Conservation (phyloP, 1,284 basidiomycete species). For the Singerocomus inundabilis region DNA sequence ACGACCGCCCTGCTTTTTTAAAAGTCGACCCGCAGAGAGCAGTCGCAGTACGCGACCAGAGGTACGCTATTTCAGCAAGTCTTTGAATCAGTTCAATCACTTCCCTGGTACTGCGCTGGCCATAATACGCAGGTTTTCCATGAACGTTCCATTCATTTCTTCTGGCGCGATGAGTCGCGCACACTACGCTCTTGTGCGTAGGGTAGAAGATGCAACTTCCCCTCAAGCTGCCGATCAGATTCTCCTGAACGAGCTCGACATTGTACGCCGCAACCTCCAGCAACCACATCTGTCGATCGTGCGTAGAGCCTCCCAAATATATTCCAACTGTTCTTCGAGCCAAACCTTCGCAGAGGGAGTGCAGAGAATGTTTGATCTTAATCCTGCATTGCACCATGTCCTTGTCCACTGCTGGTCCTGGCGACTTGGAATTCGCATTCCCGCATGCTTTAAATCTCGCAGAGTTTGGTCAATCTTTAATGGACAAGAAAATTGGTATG, state of each 20-base stretch:
- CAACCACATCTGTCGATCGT: slow-evolving; percentile 51
- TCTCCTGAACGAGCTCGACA: slow-evolving; percentile 54
- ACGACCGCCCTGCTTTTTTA: background rate
- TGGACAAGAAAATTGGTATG: slow-evolving; percentile 69
- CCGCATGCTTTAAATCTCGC: slow-evolving; percentile 70
- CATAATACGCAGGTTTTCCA: slow-evolving; percentile 25
- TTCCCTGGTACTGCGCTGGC: background rate
- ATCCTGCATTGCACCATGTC: slow-evolving; percentile 67
- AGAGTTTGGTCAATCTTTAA: slow-evolving; percentile 56
- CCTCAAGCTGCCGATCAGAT: slow-evolving; percentile 56
- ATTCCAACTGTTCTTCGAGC: slow-evolving; percentile 12
- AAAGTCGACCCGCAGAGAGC: background rate
- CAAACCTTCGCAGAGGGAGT: slow-evolving; percentile 45
- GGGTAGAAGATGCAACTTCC: slow-evolving; percentile 59
- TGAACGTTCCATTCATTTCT: slow-evolving; percentile 72
- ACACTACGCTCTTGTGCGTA: slow-evolving; percentile 70
- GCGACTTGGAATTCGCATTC: slow-evolving; percentile 62
- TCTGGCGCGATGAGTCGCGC: slow-evolving; percentile 72
- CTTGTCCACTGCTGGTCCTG: slow-evolving; percentile 39
- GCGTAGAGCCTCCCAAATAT: slow-evolving; percentile 28
- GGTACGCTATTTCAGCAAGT: slow-evolving; percentile 11
- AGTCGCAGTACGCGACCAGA: slow-evolving; percentile 19
- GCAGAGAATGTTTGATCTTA: slow-evolving; percentile 60
- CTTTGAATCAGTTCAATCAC: background rate
- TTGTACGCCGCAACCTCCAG: slow-evolving; percentile 50